phyloP scores from a whole-genome alignment of 495 filamentous ascomycete genomes.

The Podospora sp. region DNA sequence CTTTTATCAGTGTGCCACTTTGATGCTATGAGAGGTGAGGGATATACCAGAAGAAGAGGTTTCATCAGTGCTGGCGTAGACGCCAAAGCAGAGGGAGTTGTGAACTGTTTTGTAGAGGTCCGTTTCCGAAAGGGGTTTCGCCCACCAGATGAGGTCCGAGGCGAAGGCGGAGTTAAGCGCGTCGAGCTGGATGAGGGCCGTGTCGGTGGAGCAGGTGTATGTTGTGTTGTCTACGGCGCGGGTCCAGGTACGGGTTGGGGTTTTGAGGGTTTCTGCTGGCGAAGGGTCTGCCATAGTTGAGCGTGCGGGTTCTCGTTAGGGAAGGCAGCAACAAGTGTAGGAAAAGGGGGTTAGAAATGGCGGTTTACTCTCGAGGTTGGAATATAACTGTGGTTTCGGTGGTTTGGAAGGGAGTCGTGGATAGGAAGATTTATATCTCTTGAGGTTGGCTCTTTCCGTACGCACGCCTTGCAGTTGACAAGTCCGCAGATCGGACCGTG shows the following conservation, averaged over 20 bases:
- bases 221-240: constrained; percentile 24
- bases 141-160: constrained; percentile 60
- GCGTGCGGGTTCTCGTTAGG: neutral
- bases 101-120: constrained; percentile 48
- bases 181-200: constrained; percentile 47
- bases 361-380: neutral
- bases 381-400: too few relatives aligned
- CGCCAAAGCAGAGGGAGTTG: constrained; percentile 58
- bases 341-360: too few relatives aligned
- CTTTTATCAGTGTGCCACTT: constrained; percentile 27
- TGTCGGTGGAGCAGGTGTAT: constrained; percentile 56
- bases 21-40: neutral
- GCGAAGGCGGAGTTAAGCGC: constrained; percentile 55
- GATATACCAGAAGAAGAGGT: neutral
- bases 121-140: constrained; percentile 42
- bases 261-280: constrained; percentile 24
- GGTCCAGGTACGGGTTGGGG: constrained; percentile 22
- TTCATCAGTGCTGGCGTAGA: constrained; percentile 42
- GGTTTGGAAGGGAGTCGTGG: neutral
- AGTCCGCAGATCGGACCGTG: neutral
- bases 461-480: constrained; percentile 10
- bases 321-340: neutral
- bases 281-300: neutral
- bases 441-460: neutral
- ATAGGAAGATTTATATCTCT: neutral